Evolutionary conservation across 176 grass and related monocot genomes (phyloP), one percentile per base, ranked within the genome.

Genomic region (Triticum monococcum): DNA sequence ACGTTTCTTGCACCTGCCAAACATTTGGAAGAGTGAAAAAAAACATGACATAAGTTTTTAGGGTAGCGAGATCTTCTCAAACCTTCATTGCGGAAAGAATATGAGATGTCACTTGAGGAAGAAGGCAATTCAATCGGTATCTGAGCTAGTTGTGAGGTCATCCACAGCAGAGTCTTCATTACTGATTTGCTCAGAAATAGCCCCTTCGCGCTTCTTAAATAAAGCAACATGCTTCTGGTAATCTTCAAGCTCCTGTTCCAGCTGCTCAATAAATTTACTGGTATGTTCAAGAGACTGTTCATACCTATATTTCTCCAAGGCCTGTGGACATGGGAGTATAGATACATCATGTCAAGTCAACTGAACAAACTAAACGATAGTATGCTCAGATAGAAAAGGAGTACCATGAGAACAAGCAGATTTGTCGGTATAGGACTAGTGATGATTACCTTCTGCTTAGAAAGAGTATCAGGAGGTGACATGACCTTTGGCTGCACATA

Each of bases 201-300:
- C 72, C n/a, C 40, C 90, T 32, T 75, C 70, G 9, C 12, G 60
- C n/a, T 88, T 92, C 85, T 88, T 92, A 76, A 90, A 94, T 75
- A 94, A 67, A 26, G 88, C 80, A 79, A 94, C 89, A 87, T 97
- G 80, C 81, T 94, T 92, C 10, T 81, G 86, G 73, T 94, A 94
- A 24, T 94, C 90, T 75, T 97, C 95, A 62, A 97, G 83, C 52
- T 94, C 89, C 18, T 82, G 70, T 86, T 92, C 94, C 6, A 94
- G 70, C 72, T 88, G 89, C 85, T 96, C 94, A 61, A 96, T 88
- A 71, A 90, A 94, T 28, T 92, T 85, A 50, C 94, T 82, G n/a
- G 89, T 92, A 82, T 96, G 94, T 32, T 96, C 89, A 82, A 92
- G 94, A 64, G 94, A 97, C 89, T 97, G 95, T 81, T 92, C 88